Conservation (phyloP, 2,329 filamentous ascomycete genomes). For the Penicillium sp. region DNA sequence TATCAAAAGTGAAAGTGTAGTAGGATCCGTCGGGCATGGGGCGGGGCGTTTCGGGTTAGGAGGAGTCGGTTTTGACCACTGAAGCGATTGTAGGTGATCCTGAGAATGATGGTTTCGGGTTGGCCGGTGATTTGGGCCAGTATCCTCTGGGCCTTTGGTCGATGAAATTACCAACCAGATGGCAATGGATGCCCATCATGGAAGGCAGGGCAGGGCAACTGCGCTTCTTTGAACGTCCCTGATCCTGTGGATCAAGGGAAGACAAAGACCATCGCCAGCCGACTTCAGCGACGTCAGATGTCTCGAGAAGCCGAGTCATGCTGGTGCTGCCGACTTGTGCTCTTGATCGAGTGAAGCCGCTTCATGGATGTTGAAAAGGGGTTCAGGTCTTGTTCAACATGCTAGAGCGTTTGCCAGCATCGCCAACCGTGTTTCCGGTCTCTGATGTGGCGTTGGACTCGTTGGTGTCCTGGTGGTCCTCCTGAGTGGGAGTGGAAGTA, state of each 20-base stretch:
- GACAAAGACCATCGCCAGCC: background rate
- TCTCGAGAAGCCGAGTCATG: background rate
- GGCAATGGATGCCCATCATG: background rate
- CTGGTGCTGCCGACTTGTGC: slow-evolving; percentile 2
- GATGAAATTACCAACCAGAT: background rate
- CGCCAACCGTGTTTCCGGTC: slow-evolving; percentile 1
- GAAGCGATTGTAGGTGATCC: background rate
- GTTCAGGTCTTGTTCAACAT: slow-evolving; percentile 16
- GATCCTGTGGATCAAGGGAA: background rate
- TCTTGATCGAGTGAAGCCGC: slow-evolving; percentile 9
- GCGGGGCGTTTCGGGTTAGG: background rate
- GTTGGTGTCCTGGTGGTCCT: slow-evolving; percentile 15
- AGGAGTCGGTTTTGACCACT: background rate
- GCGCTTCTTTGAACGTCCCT: background rate
- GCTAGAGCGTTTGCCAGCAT: slow-evolving; percentile 12
- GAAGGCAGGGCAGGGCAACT: background rate
- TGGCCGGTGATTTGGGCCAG: background rate
- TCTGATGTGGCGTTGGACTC: slow-evolving; percentile 4
- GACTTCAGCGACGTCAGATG: background rate
- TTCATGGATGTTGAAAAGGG: background rate
- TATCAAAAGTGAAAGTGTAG: slow-evolving; percentile 3
- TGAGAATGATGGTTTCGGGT: background rate
- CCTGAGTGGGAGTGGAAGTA: slow-evolving; percentile 29
- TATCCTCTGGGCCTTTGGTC: background rate
- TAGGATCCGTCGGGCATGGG: slow-evolving; percentile 1